Conservation (phyloP, 306 rosid species). For the Crotalaria pallida region DNA sequence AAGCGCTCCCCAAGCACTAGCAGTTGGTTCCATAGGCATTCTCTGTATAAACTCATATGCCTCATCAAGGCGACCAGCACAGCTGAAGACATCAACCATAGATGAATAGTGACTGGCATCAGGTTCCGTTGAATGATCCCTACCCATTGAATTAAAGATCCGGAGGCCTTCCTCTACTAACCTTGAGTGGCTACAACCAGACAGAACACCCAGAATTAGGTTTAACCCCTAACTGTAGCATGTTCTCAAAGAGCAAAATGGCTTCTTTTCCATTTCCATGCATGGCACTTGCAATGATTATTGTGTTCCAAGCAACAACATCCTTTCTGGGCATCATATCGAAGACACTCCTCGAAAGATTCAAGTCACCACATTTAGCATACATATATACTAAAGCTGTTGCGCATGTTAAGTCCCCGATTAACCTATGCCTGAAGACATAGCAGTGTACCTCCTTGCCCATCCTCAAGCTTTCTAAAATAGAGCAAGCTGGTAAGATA, state of each 20-base stretch:
- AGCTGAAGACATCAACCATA: conserved; percentile 49
- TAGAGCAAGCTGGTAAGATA: conserved; percentile 49
- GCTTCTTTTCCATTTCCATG: conserved; percentile 51
- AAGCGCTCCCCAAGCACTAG: conserved; percentile 56
- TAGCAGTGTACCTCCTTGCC: conserved; percentile 54
- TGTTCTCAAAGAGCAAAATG: conserved; percentile 35
- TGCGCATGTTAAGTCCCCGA: conserved; percentile 33
- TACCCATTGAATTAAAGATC: conserved; percentile 42
- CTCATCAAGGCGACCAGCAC: conserved; percentile 45
- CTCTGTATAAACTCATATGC: conserved; percentile 39
- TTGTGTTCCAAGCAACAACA: conserved; percentile 53
- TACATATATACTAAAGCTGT: conserved; percentile 44
- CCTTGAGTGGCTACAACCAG: conserved; percentile 58
- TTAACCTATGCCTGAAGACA: conserved; percentile 36
- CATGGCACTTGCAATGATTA: conserved; percentile 52
- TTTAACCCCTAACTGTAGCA: conserved; percentile 35
- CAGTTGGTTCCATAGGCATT: conserved; percentile 55
- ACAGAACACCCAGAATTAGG: conserved; percentile 50
- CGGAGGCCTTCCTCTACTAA: conserved; percentile 41
- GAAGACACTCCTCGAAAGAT: conserved; percentile 9
- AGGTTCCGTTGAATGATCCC: conserved; percentile 43
- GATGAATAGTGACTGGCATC: conserved; percentile 48
- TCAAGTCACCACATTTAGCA: conserved; percentile 56
- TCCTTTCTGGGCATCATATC: conserved; percentile 37
- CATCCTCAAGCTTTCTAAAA: conserved; percentile 42